These are phyloP conservation scores for Chlorociboria aeruginascens DNA, from an alignment of 495 filamentous ascomycete species.

Conservation along the genomic window DNA sequence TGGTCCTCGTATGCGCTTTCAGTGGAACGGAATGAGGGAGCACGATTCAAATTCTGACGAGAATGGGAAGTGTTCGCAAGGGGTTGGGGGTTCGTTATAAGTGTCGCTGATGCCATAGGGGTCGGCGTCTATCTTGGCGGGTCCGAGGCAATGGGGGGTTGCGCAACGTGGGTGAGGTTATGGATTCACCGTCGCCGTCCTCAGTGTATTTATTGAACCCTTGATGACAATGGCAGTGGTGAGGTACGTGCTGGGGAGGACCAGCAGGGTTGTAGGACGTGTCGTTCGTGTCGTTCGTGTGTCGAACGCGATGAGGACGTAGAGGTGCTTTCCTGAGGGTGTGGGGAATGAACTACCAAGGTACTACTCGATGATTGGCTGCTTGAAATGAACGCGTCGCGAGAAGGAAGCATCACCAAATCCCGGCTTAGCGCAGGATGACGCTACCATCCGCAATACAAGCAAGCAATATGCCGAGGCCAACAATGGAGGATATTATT, in stretches of 20 bases:
- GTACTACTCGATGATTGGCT: not conserved
- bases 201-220: not conserved
- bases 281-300: slow-evolving; percentile 14
- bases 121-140: not conserved
- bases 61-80: slow-evolving; percentile 13
- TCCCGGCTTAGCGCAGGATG: not conserved
- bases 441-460: not conserved
- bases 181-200: not conserved
- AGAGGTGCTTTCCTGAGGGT: slow-evolving; percentile 8
- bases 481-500: slow-evolving; percentile 1
- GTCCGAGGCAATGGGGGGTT: not conserved
- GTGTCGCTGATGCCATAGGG: slow-evolving; percentile 17
- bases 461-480: not conserved
- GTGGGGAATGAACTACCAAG: not conserved
- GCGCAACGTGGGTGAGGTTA: not conserved
- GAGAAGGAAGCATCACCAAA: not conserved
- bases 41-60: slow-evolving; percentile 9
- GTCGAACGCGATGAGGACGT: slow-evolving; percentile 11
- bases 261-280: not conserved
- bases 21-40: slow-evolving; percentile 9
- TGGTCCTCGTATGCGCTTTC: slow-evolving; percentile 10
- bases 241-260: slow-evolving; percentile 6
- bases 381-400: not conserved
- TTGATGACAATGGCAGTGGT: slow-evolving; percentile 4
- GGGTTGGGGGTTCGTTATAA: slow-evolving; percentile 14